Conservation (phyloP, 1,284 basidiomycete species). For the Vanrija sp. region DNA sequence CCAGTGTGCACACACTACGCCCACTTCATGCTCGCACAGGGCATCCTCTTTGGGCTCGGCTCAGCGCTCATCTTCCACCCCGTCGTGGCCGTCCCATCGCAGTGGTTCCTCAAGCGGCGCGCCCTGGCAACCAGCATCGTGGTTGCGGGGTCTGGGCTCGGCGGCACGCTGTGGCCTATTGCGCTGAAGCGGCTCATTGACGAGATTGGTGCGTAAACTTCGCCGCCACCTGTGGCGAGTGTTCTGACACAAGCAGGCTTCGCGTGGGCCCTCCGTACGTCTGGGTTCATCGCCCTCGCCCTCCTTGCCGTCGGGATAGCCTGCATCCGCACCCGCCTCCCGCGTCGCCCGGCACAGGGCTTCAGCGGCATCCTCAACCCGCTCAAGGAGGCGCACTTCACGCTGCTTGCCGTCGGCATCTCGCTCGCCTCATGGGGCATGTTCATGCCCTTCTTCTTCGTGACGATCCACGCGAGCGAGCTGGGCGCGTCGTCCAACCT, state of each 20-base stretch:
- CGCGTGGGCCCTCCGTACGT: conserved; percentile 25
- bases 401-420: conserved; percentile 21
- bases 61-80: conserved; percentile 55
- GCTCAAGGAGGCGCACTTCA: conserved; percentile 26
- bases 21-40: conserved; percentile 48
- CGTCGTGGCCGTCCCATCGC: conserved; percentile 53
- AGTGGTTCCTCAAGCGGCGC: conserved; percentile 51
- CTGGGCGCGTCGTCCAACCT: conserved; percentile 31
- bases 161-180: conserved; percentile 40
- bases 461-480: conserved; percentile 28
- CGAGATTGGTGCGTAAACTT: conserved; percentile 1
- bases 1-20: conserved; percentile 57
- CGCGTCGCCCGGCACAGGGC: conserved; percentile 17
- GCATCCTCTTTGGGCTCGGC: conserved; percentile 23
- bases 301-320: conserved; percentile 16
- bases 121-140: conserved; percentile 33
- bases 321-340: conserved; percentile 22
- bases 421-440: conserved; percentile 32
- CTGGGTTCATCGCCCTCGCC: conserved; percentile 26
- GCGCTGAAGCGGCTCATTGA: conserved; percentile 2
- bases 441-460: conserved; percentile 37
- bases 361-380: conserved; percentile 16
- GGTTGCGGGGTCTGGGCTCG: conserved; percentile 30
- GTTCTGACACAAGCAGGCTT: no score
- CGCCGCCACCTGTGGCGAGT: no score